A percentile compares a stretch with the other conserved stretches of the same genome.
phyloP scores from a whole-genome alignment of 2,329 filamentous ascomycete genomes.

The Clonostachys chloroleuca region DNA sequence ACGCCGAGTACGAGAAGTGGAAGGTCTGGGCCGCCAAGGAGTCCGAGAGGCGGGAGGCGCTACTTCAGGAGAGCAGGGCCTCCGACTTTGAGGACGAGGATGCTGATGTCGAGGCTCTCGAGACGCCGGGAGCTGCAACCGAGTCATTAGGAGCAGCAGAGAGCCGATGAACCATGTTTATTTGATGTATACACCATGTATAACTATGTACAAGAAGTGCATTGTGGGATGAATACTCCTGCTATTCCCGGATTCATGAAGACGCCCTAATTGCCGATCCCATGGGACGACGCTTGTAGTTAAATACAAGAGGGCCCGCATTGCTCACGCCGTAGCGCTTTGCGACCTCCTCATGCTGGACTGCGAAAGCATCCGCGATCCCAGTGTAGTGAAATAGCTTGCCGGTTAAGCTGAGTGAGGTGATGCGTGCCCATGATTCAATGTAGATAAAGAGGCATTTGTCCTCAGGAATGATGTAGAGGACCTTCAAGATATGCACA shows the following conservation, averaged over 20 bases:
- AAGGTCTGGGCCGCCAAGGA: slow-evolving; percentile 67
- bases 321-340: slow-evolving; percentile 32
- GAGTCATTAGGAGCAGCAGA: neutral
- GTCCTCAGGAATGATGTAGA: slow-evolving; percentile 35
- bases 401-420: slow-evolving; percentile 78
- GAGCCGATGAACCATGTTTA: slow-evolving; percentile 6
- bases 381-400: slow-evolving; percentile 60
- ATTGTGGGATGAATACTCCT: neutral
- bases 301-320: slow-evolving; percentile 33
- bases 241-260: no score
- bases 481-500: slow-evolving; percentile 41
- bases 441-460: slow-evolving; percentile 77
- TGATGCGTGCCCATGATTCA: slow-evolving; percentile 88
- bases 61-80: no score
- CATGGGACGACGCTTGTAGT: slow-evolving; percentile 15
- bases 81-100: slow-evolving; percentile 7
- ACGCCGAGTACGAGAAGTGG: slow-evolving; percentile 78
- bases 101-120: slow-evolving; percentile 11
- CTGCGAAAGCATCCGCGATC: slow-evolving; percentile 73
- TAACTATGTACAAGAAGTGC: slow-evolving; percentile 1
- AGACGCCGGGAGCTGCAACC: slow-evolving; percentile 2
- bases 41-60: slow-evolving; percentile 35
- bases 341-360: slow-evolving; percentile 72
- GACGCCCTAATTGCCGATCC: no score
- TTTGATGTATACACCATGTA: slow-evolving; percentile 9